A percentile compares a stretch with the other conserved stretches of the same genome.
Evolutionary conservation across 1,284 basidiomycete species (phyloP).

Genomic region (Cutaneotrichosporon sp.): DNA sequence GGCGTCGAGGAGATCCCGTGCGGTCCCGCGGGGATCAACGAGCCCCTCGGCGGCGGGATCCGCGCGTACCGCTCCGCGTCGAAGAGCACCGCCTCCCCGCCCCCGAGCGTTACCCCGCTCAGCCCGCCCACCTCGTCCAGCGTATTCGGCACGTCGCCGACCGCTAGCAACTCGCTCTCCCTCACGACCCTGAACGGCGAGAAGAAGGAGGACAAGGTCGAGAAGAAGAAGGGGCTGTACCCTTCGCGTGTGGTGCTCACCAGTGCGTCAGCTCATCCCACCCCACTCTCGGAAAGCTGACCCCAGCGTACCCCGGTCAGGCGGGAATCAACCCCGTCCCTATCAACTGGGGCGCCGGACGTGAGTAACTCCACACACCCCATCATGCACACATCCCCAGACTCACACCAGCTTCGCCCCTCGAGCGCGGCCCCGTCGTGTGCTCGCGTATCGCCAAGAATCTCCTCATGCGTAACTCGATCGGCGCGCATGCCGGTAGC

Average conservation of each 20-base stretch:
- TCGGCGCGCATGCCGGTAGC: constrained; percentile 90
- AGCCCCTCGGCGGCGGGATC: constrained; percentile 15
- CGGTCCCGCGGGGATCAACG: constrained; percentile 16
- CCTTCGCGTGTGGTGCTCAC: constrained; percentile 44
- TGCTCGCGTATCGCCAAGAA: constrained; percentile 81
- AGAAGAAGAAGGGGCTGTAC: constrained; percentile 38
- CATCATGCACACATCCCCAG: not conserved
- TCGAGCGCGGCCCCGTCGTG: constrained; percentile 77
- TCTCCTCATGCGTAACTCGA: constrained; percentile 87
- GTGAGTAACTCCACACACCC: constrained; percentile 30
- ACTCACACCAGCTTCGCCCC: constrained; percentile 31
- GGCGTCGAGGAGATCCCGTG: constrained; percentile 23
- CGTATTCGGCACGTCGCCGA: constrained; percentile 12
- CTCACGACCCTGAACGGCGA: constrained; percentile 21
- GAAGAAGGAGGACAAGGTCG: constrained; percentile 9
- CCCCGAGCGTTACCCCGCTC: not conserved
- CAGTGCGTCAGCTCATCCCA: constrained; percentile 26
- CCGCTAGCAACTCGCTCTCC: constrained; percentile 5
- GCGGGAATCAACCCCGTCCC: constrained; percentile 74
- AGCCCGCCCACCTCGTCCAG: not conserved
- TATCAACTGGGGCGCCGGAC: constrained; percentile 76
- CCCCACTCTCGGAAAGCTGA: constrained; percentile 5
- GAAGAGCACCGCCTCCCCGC: constrained; percentile 10
- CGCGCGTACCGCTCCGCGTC: constrained; percentile 19
- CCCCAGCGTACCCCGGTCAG: constrained; percentile 68